phyloP scores from a whole-genome alignment of 805 yeast species.

The Starmerella stellata region DNA sequence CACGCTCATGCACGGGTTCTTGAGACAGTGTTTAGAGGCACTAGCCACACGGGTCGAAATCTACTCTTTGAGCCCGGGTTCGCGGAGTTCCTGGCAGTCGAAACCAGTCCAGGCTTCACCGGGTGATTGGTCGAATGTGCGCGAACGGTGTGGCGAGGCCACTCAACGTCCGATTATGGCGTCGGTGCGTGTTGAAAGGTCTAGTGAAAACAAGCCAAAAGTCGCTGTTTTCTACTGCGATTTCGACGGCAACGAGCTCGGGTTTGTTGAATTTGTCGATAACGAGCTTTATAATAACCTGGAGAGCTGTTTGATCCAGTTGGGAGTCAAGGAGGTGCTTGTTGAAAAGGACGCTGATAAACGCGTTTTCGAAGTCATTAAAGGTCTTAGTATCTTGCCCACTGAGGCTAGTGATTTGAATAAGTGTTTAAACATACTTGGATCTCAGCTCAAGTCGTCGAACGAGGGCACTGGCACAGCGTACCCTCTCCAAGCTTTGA shows the following conservation, averaged over 20 bases:
- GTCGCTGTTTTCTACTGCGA: too few relatives aligned
- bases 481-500: constrained; percentile 27
- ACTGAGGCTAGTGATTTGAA: constrained; percentile 62
- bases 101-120: constrained; percentile 60
- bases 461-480: constrained; percentile 24
- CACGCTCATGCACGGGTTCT: constrained; percentile 47
- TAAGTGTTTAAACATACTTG: constrained; percentile 36
- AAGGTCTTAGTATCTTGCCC: constrained; percentile 58
- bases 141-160: too few relatives aligned
- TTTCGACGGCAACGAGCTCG: too few relatives aligned
- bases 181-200: too few relatives aligned
- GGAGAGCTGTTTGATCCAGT: constrained; percentile 70
- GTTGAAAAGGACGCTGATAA: constrained; percentile 28
- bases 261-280: constrained; percentile 65
- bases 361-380: constrained; percentile 53
- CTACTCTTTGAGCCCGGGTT: constrained; percentile 34
- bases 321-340: constrained; percentile 74
- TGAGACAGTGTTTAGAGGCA: constrained; percentile 50
- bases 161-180: too few relatives aligned
- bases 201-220: too few relatives aligned
- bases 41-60: constrained; percentile 64
- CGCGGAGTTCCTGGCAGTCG: constrained; percentile 32
- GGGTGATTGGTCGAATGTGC: constrained; percentile 68
- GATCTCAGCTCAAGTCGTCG: not conserved
- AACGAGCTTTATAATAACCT: constrained; percentile 73